These are phyloP conservation scores for Chrysochromulina parva DNA, from an alignment of 78 protist genomes.

Conservation along the genomic window DNA sequence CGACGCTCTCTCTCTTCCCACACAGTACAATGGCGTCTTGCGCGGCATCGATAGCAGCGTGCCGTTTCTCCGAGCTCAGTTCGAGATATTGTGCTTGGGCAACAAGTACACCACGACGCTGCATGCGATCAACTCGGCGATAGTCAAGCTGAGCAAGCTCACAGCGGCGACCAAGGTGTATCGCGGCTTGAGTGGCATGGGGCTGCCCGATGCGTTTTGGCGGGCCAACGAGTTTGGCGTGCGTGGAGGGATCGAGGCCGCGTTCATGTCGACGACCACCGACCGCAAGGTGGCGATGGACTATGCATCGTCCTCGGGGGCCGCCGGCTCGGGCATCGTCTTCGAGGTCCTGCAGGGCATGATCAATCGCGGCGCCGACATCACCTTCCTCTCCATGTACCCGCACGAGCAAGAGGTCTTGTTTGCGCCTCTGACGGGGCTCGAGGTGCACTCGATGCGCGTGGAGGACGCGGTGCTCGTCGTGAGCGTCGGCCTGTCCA, in stretches of 20 bases:
- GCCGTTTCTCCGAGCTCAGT: neutral
- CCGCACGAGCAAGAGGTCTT: conserved; percentile 21
- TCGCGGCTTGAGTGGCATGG: conserved; percentile 30
- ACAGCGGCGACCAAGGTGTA: neutral
- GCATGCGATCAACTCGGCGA: neutral
- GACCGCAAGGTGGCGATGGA: conserved; percentile 9
- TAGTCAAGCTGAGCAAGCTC: neutral
- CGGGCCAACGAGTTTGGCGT: neutral
- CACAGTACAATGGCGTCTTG: conserved; percentile 7
- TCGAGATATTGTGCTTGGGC: neutral
- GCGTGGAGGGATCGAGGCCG: conserved; percentile 39
- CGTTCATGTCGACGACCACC: conserved; percentile 41
- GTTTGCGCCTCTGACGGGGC: neutral
- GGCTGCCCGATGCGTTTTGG: conserved; percentile 20
- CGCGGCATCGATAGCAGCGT: neutral
- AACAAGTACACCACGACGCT: conserved; percentile 32
- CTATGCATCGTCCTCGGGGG: neutral
- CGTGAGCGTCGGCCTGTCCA: neutral
- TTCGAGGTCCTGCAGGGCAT: neutral
- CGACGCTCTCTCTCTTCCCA: no score
- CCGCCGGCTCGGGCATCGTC: neutral
- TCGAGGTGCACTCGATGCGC: conserved; percentile 12
- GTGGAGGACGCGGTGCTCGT: neutral
- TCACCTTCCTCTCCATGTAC: neutral
- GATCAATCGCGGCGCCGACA: conserved; percentile 12